Evolutionary conservation across 306 rosid genomes (phyloP), one percentile per base, ranked within the genome.

Genomic region (Parietaria judaica): DNA sequence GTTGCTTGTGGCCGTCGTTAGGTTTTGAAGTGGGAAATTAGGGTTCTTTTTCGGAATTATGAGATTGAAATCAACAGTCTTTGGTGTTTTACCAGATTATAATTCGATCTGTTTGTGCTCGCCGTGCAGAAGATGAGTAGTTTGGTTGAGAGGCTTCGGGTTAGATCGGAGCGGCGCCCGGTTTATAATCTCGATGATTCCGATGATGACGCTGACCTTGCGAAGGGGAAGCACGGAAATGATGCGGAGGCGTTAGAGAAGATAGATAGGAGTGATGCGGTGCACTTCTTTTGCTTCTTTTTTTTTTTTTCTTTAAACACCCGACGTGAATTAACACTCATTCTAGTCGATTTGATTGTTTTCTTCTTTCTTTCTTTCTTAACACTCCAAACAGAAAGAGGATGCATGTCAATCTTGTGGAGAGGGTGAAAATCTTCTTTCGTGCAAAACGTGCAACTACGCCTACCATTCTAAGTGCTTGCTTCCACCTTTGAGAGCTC

Each of bases 141-240:
- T 75, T 72, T 94, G 87, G 99, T 86, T 45, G 99, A 94, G 85
- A 88, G 99, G 86, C 97, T 94, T 65, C 95, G 99, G 3, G 95
- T 79, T 73, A 79, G 99, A 75, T 86, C 99, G 36, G 99, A 88
- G 51, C 96, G 99, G 64, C 82, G 77, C 72, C 97, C 99, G 17
- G 44, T 86, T 61, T 94, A 88, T 72, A 84, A 92, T 67, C 61
- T 94, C 7, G 99, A 94, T 5, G 97, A 94, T 34, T 94, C 97
- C 36, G 99, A 92, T 37, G 99, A 94, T 6, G 99, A 94, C 45
- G 83, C 80, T 48, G 99, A 94, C 64, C 65, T 77, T 69, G 66
- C 83, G 61, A 82, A 74, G 48, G 82, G 83, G 61, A 86, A 74
- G 60, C 74, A 79, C 8, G 92, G 84, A 70, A 54, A 76, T 35